Evolutionary conservation across 805 yeast genomes (phyloP).

Genomic region (Lachancea dasiensis): DNA sequence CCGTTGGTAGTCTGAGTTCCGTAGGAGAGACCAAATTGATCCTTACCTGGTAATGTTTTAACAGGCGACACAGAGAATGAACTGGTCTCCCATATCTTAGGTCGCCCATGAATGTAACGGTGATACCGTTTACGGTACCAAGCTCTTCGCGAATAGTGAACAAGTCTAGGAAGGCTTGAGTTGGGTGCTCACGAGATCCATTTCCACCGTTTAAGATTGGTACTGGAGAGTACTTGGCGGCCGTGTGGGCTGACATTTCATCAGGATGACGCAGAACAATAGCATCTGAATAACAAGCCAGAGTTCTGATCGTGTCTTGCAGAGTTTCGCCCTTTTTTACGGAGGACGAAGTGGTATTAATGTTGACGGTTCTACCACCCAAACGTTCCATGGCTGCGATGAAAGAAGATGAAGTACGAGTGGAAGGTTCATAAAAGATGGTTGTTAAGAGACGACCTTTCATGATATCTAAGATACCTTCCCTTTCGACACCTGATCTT

Average conservation of each 20-base stretch:
- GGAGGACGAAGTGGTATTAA: slow-evolving; percentile 81
- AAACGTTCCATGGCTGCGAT: slow-evolving; percentile 99
- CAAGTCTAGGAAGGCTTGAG: slow-evolving; percentile 95
- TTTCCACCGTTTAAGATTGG: slow-evolving; percentile 98
- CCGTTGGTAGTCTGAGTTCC: slow-evolving; percentile 78
- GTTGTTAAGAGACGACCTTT: slow-evolving; percentile 90
- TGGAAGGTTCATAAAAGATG: slow-evolving; percentile 96
- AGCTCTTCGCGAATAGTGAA: slow-evolving; percentile 98
- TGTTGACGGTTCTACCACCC: slow-evolving; percentile 94
- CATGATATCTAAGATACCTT: slow-evolving; percentile 86
- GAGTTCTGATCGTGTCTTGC: slow-evolving; percentile 91
- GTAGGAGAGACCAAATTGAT: slow-evolving; percentile 87
- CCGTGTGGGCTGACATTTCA: slow-evolving; percentile 85
- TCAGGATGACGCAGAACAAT: slow-evolving; percentile 95
- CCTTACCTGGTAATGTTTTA: slow-evolving; percentile 88
- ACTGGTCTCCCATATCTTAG: slow-evolving; percentile 98
- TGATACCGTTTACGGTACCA: slow-evolving; percentile 96
- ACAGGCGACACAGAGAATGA: slow-evolving; percentile 86
- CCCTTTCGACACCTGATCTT: slow-evolving; percentile 94
- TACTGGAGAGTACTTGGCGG: slow-evolving; percentile 93
- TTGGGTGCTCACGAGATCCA: slow-evolving; percentile 97
- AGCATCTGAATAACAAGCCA: slow-evolving; percentile 95
- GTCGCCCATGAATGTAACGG: slow-evolving; percentile 98
- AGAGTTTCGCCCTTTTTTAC: slow-evolving; percentile 97
- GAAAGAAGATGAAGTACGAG: slow-evolving; percentile 93